Conservation (phyloP, 192 early-diverging fungal species). For the Coemansia sp. region DNA sequence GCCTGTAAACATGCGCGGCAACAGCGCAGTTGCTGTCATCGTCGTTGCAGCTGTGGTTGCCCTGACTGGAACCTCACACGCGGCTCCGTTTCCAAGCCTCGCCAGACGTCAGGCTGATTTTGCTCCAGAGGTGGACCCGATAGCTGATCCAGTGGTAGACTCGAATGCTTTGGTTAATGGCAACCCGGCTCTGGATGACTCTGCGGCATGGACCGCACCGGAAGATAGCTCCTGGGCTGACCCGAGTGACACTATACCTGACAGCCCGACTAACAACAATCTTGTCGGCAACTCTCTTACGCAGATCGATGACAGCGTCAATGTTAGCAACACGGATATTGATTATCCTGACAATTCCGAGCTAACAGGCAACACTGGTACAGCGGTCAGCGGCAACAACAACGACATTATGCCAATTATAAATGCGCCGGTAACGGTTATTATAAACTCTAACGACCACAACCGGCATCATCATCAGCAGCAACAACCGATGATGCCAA, state of each 20-base stretch:
- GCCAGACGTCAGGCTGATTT: conserved; percentile 19
- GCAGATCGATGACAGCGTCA: conserved; percentile 39
- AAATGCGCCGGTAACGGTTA: conserved; percentile 50
- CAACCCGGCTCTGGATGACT: too few species aligned
- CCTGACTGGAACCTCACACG: conserved; percentile 8
- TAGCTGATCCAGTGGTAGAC: too few species aligned
- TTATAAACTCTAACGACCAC: conserved; percentile 27
- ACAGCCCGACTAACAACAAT: conserved; percentile 13
- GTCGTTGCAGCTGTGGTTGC: not conserved
- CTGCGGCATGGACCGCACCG: too few species aligned
- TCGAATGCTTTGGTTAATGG: too few species aligned
- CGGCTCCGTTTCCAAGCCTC: conserved; percentile 14
- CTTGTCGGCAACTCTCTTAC: conserved; percentile 39
- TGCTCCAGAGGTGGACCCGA: too few species aligned
- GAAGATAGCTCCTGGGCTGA: too few species aligned
- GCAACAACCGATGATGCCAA: not conserved
- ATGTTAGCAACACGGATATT: conserved; percentile 22
- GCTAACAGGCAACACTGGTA: conserved; percentile 45
- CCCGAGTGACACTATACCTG: too few species aligned
- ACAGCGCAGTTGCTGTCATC: conserved; percentile 3
- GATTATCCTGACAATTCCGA: conserved; percentile 38
- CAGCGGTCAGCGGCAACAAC: conserved; percentile 47
- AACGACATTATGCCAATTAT: conserved; percentile 53
- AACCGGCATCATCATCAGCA: not conserved
- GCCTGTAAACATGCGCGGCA: conserved; percentile 12